Evolutionary conservation across 2,329 filamentous ascomycete genomes (phyloP).

Genomic region (Stachybotrys chartarum): DNA sequence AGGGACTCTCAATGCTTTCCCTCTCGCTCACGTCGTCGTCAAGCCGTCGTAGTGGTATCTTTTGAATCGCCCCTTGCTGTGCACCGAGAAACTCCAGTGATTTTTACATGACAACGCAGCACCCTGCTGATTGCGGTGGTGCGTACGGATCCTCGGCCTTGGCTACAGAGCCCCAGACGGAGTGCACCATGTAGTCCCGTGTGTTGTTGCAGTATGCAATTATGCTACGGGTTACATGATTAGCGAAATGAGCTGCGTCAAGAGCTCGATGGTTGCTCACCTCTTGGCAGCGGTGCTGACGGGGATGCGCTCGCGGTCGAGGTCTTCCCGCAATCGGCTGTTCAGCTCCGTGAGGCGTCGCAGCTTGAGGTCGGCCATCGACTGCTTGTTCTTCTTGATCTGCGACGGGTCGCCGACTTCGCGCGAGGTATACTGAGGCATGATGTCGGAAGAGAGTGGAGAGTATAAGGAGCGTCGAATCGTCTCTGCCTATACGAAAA

Average conservation of each 20-base stretch:
- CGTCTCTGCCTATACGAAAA: not conserved
- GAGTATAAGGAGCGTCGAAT: slow-evolving; percentile 4
- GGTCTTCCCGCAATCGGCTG: slow-evolving; percentile 88
- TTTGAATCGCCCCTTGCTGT: not conserved
- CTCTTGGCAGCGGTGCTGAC: slow-evolving; percentile 89
- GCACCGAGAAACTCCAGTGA: slow-evolving; percentile 2
- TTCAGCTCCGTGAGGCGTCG: slow-evolving; percentile 95
- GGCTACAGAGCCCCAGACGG: slow-evolving; percentile 90
- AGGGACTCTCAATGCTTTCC: not conserved
- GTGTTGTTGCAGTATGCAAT: slow-evolving; percentile 98
- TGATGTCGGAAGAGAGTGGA: slow-evolving; percentile 28
- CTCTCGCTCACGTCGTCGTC: not conserved
- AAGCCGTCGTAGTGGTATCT: not conserved
- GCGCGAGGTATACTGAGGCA: slow-evolving; percentile 61
- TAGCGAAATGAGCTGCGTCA: slow-evolving; percentile 8
- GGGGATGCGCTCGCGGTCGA: slow-evolving; percentile 91
- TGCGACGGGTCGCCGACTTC: slow-evolving; percentile 62
- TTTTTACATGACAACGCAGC: slow-evolving; percentile 87
- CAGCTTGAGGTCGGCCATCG: slow-evolving; percentile 97
- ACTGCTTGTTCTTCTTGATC: slow-evolving; percentile 92
- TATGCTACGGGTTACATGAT: slow-evolving; percentile 51
- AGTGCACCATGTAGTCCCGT: slow-evolving; percentile 97
- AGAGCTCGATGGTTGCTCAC: slow-evolving; percentile 38
- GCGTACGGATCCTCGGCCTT: slow-evolving; percentile 98
- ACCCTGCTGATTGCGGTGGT: slow-evolving; percentile 85